A percentile compares a stretch with the other conserved stretches of the same genome.
These are phyloP conservation scores for Mrakia frigida DNA, from an alignment of 768 basidiomycete genomes.

Conservation along the genomic window DNA sequence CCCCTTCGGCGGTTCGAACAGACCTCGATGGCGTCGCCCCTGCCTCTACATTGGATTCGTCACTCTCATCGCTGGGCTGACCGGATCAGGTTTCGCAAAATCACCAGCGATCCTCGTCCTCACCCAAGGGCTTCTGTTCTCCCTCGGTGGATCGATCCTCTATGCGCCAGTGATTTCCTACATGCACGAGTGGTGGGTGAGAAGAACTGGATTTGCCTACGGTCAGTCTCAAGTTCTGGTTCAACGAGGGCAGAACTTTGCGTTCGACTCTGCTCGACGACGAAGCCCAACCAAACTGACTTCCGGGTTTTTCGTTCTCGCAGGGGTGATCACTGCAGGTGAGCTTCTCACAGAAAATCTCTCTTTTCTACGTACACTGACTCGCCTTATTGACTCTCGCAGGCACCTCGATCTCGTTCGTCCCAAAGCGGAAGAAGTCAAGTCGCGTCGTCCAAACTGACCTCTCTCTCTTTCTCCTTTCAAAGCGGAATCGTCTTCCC, in stretches of 20 bases:
- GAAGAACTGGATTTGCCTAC: background rate
- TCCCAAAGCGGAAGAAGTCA: too few relatives aligned
- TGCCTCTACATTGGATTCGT: background rate
- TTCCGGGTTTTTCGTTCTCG: too few relatives aligned
- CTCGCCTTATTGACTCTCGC: too few relatives aligned
- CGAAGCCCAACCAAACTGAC: too few relatives aligned
- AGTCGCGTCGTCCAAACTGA: too few relatives aligned
- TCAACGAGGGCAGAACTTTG: too few relatives aligned
- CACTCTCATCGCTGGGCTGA: background rate
- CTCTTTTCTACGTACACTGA: too few relatives aligned
- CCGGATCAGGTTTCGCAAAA: background rate
- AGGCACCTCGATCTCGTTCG: too few relatives aligned
- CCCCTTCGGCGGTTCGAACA: too few relatives aligned
- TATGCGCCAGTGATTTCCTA: background rate
- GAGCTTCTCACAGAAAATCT: too few relatives aligned
- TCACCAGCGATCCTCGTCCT: background rate
- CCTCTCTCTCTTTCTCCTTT: background rate
- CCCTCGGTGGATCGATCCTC: background rate
- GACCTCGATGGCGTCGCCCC: conserved; percentile 5
- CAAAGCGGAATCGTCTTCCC: background rate
- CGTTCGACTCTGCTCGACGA: background rate
- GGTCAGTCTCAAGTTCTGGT: too few relatives aligned
- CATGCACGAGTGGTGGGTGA: conserved; percentile 1
- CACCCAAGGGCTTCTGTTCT: background rate
- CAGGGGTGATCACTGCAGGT: conserved; percentile 1